Percentiles rank a stretch among this genome's conserved stretches.
These are phyloP conservation scores for Leccinum disarticulatum DNA, from an alignment of 768 basidiomycete species.

Conservation along the genomic window DNA sequence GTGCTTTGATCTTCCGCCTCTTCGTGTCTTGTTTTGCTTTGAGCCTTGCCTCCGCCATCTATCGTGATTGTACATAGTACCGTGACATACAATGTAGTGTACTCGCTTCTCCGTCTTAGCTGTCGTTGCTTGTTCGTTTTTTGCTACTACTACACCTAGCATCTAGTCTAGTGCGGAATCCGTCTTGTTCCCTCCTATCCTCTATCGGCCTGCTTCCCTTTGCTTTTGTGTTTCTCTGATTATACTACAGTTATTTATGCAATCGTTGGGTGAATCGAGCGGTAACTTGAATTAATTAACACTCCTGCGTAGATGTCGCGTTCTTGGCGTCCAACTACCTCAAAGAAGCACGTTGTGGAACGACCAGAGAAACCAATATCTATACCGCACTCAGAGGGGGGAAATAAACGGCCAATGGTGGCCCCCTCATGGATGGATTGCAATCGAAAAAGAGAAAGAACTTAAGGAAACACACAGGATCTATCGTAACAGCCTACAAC, in stretches of 20 bases:
- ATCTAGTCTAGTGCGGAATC: too few relatives aligned
- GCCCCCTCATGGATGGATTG: not conserved
- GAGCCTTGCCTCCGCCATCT: slow-evolving; percentile 6
- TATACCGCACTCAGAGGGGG: slow-evolving; percentile 33
- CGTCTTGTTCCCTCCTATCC: too few relatives aligned
- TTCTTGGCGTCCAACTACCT: slow-evolving; percentile 82
- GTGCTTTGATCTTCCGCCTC: not conserved
- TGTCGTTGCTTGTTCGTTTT: too few relatives aligned
- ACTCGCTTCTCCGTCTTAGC: not conserved
- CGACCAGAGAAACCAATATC: slow-evolving; percentile 20
- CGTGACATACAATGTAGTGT: slow-evolving; percentile 7
- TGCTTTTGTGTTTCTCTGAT: too few relatives aligned
- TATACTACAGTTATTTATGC: slow-evolving; percentile 28
- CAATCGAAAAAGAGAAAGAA: not conserved
- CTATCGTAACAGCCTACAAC: slow-evolving; percentile 16
- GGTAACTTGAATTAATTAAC: not conserved
- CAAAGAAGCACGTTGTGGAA: slow-evolving; percentile 60
- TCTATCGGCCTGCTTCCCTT: too few relatives aligned
- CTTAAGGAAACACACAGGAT: not conserved
- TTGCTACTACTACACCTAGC: too few relatives aligned
- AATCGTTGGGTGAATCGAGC: slow-evolving; percentile 73
- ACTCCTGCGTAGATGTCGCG: slow-evolving; percentile 62
- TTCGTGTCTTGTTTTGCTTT: slow-evolving; percentile 4
- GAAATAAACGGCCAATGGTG: slow-evolving; percentile 6
- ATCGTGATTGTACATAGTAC: slow-evolving; percentile 11